Base-by-base conservation (phyloP, 2,329 filamentous ascomycete genomes). In the Gaeumannomyces sp. region DNA sequence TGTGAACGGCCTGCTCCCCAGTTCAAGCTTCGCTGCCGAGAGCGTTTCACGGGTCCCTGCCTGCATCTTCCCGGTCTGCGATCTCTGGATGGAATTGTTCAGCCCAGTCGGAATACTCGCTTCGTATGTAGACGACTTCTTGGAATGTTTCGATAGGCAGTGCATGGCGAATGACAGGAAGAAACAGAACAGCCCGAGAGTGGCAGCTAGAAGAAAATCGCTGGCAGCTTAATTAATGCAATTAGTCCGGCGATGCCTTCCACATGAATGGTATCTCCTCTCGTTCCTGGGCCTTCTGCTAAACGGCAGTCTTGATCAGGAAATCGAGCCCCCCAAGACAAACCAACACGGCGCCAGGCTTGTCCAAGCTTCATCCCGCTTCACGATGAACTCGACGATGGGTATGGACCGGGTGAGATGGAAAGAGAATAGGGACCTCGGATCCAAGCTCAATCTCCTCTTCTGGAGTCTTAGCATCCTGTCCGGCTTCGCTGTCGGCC, bases 381-480 rank as follows among this genome's bases (percentile, higher is more conserved):
- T 22, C 45, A 53, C 45, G 45, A 53, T 53, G 45, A n/a, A 53
- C 45, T 2, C 45, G 45, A n/a, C 45, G 45, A 2, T n/a, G 45
- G 22, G 22, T n/a, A n/a, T 53, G 22, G 45, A 25, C 45, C 19
- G 4, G 22, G 8, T 10, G 45, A 53, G 11, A 25, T 22, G 28
- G 33, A 53, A 28, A 13, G 60, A 62, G 10, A 29, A 50, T 25
- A 8, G 19, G 11, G 50, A 63, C 8, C 50, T 63, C 50, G 50
- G 31, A n/a, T 31, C 28, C 27, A 63, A 19, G 61, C 61, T 63
- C 27, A 50, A 56, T 7, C 28, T 31, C 25, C 61, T 53, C 11
- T 56, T 31, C 29, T 63, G 50, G 50, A 25, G 27, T 13, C 61
- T 63, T 10, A 35, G 29, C 28, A 29, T n/a, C 25, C 19, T 63